phyloP scores from a whole-genome alignment of 2,329 filamentous ascomycete genomes.

The Macrophomina tecta region DNA sequence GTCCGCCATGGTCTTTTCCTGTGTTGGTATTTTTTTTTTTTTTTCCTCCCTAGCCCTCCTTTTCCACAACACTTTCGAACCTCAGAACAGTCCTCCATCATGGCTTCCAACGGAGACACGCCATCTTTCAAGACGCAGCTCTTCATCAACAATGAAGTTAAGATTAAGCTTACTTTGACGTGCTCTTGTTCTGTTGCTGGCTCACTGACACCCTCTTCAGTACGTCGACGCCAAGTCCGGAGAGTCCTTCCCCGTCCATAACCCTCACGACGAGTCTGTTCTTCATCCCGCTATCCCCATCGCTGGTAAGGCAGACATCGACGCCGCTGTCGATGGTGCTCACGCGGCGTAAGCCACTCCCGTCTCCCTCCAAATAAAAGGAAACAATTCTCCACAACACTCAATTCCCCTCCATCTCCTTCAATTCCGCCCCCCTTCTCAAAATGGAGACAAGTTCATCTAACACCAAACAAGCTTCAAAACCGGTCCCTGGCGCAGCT shows the following conservation, averaged over 20 bases:
- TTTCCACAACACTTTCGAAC: too few relatives aligned
- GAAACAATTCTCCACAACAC: too few relatives aligned
- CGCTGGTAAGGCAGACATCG: conserved; percentile 37
- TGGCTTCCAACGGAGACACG: neutral
- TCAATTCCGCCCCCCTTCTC: too few relatives aligned
- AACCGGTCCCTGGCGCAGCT: conserved; percentile 33
- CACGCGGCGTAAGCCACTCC: conserved; percentile 32
- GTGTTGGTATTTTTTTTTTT: neutral
- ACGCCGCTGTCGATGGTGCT: conserved; percentile 37
- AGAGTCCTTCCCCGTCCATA: conserved; percentile 35
- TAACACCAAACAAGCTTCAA: neutral
- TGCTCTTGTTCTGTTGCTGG: neutral
- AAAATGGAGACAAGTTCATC: too few relatives aligned
- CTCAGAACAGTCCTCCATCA: neutral
- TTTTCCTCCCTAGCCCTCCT: neutral
- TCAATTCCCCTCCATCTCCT: too few relatives aligned
- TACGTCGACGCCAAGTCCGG: conserved; percentile 37
- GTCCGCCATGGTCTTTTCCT: neutral
- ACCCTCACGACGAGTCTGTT: conserved; percentile 36
- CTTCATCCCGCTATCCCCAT: conserved; percentile 35
- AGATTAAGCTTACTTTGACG: too few relatives aligned
- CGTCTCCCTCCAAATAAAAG: neutral
- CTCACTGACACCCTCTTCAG: conserved; percentile 28
- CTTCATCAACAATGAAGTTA: conserved; percentile 41
- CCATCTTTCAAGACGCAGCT: conserved; percentile 29